Evolutionary conservation across 495 filamentous ascomycete genomes (phyloP), one percentile per base, ranked within the genome.

Genomic region (Xylaria curta): DNA sequence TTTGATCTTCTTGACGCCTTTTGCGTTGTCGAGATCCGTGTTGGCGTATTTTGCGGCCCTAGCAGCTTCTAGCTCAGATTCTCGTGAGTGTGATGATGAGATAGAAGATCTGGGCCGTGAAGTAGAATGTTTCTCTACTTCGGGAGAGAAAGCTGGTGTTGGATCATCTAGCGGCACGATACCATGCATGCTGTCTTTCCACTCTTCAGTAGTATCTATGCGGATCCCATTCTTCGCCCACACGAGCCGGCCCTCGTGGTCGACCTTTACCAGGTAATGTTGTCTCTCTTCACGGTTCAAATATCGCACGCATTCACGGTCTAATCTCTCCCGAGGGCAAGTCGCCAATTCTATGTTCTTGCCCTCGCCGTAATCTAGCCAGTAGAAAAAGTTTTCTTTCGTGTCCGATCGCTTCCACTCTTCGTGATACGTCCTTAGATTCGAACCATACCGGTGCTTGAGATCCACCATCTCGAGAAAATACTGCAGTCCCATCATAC

Each of bases 391-490:
- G 76, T 95, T 97, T 79, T 98, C 90, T 9, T 87, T 87, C 0
- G 93, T 95, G 13, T 91, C 84, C 3, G 87, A 83, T 68, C 86
- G 87, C 79, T 94, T 93, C 95, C 95, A 98, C 68, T 91, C 88
- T 47, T 86, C 85, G 78, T 98, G 95, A 75, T 98, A 98, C 15
- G 87, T 85, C n/a, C 91, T 86, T 44, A 97, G 81, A 74, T 97
- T 96, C 38, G 87, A 88, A 1, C 95, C 95, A 78, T 97, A 95
- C 3, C 95, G 89, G 76, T 98, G 95, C 79, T 97, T 94, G 7
- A 87, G 79, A 76, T 97, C 94, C 19, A 97, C 93, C 92, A 98
- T 95, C 78, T 98, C 95, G 4, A 98, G 83, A 73, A 97, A 97
- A 78, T 97, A 98, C 72, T 91, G 91, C 42, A 97, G 79, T 63